Conservation (phyloP, 805 yeast species). For the Barnettozyma siamensis region DNA sequence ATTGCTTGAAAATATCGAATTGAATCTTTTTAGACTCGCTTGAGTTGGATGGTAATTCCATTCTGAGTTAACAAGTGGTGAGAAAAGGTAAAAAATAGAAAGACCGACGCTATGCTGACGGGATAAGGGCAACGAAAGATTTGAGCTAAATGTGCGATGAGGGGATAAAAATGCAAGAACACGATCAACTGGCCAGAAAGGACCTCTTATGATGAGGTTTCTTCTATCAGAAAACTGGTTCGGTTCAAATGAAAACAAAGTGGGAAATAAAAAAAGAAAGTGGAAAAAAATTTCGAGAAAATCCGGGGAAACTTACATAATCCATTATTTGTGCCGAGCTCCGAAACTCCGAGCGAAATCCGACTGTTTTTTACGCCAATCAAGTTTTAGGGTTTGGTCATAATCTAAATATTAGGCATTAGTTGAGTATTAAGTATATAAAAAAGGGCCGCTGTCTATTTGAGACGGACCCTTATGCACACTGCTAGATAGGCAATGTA, state of each 20-base stretch:
- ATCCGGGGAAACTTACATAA: conserved; percentile 3
- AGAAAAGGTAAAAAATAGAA: neutral
- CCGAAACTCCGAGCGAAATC: neutral
- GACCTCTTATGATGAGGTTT: too few species aligned
- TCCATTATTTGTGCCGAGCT: neutral
- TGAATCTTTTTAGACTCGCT: conserved; percentile 33
- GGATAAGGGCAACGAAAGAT: neutral
- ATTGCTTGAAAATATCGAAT: conserved; percentile 38
- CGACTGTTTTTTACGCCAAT: neutral
- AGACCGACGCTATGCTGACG: neutral
- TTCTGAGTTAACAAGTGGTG: conserved; percentile 6
- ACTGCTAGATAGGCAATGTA: conserved; percentile 10
- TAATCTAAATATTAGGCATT: neutral
- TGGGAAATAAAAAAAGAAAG: neutral
- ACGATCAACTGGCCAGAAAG: neutral
- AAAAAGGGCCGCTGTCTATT: too few species aligned
- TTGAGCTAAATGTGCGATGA: too few species aligned
- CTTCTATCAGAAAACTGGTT: too few species aligned
- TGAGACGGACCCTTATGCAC: conserved; percentile 3
- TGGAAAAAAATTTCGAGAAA: neutral
- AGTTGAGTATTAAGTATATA: too few species aligned
- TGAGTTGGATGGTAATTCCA: conserved; percentile 35
- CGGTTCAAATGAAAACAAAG: too few species aligned
- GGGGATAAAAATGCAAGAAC: too few species aligned
- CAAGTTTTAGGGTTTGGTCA: neutral